Percentiles rank a stretch among this genome's conserved stretches.
These are phyloP conservation scores for Beauveria caledonica DNA, from an alignment of 2,329 filamentous ascomycete genomes.

Conservation along the genomic window DNA sequence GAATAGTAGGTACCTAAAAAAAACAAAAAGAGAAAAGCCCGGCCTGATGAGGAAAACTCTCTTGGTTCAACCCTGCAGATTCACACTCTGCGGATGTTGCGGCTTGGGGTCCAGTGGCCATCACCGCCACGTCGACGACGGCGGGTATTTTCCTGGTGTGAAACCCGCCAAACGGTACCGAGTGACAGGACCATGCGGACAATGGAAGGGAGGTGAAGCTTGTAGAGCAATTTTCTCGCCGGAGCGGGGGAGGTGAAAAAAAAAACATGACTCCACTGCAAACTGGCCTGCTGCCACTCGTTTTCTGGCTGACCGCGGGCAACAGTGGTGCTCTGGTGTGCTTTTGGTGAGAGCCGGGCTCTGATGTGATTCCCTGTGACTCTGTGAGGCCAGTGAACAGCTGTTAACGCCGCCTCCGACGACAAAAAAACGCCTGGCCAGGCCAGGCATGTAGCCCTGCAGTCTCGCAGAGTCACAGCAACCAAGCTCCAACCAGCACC, in stretches of 20 bases:
- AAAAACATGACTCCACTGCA: constrained; percentile 8
- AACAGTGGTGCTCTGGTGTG: not conserved
- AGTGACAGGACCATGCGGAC: not conserved
- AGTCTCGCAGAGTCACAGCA: not conserved
- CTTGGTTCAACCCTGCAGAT: not conserved
- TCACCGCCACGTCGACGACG: not conserved
- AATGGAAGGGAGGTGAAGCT: constrained; percentile 12
- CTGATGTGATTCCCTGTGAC: too few relatives aligned
- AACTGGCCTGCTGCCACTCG: not conserved
- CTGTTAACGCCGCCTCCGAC: not conserved
- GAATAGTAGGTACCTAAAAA: not conserved
- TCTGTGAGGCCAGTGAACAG: not conserved
- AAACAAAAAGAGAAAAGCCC: not conserved
- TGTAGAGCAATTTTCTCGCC: not conserved
- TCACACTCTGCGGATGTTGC: not conserved
- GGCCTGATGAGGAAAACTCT: not conserved
- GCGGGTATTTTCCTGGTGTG: not conserved
- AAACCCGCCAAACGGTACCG: not conserved
- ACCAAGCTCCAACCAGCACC: not conserved
- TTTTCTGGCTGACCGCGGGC: not conserved
- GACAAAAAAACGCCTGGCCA: not conserved
- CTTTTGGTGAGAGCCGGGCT: too few relatives aligned
- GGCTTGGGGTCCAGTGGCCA: constrained; percentile 1
- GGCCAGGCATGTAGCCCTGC: not conserved
- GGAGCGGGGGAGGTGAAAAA: constrained; percentile 5